Percentiles rank a stretch among this genome's conserved stretches.
Evolutionary conservation across 1,284 basidiomycete species (phyloP).

Genomic region (Rhizoctonia solani): DNA sequence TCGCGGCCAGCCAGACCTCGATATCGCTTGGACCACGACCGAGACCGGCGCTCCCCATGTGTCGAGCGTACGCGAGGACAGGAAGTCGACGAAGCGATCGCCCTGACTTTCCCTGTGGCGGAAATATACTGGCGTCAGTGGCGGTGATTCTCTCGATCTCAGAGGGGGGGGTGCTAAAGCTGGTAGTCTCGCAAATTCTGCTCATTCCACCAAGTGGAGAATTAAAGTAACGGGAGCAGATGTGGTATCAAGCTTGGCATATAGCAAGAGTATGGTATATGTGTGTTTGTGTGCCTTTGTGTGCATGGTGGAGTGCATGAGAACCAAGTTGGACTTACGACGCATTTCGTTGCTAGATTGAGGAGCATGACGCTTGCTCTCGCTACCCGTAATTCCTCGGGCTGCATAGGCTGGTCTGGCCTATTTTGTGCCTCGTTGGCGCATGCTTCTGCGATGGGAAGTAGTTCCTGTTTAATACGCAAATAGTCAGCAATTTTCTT

Average conservation of each 20-base stretch:
- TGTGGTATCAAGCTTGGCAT: too few species aligned
- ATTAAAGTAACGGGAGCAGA: too few species aligned
- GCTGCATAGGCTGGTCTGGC: background rate
- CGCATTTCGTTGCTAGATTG: constrained; percentile 24
- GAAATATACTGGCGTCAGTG: constrained; percentile 1
- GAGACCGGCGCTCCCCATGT: constrained; percentile 57
- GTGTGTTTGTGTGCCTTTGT: too few species aligned
- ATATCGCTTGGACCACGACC: constrained; percentile 50
- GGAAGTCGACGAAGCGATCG: constrained; percentile 87
- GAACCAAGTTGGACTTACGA: constrained; percentile 21
- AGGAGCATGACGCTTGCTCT: constrained; percentile 16
- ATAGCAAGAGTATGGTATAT: too few species aligned
- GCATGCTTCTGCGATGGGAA: background rate
- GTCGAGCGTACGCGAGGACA: constrained; percentile 85
- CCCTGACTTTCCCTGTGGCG: constrained; percentile 79
- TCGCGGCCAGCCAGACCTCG: constrained; percentile 73
- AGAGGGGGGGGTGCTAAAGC: too few species aligned
- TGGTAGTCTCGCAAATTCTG: too few species aligned
- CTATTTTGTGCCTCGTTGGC: background rate
- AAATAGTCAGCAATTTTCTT: constrained; percentile 13
- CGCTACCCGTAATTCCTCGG: background rate
- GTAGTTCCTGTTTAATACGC: background rate
- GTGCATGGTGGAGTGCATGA: too few species aligned
- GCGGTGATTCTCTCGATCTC: constrained; percentile 1
- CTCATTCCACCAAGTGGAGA: too few species aligned